Conservation (phyloP, 164 flowering plant genomes). For the Vitis cinerea region DNA sequence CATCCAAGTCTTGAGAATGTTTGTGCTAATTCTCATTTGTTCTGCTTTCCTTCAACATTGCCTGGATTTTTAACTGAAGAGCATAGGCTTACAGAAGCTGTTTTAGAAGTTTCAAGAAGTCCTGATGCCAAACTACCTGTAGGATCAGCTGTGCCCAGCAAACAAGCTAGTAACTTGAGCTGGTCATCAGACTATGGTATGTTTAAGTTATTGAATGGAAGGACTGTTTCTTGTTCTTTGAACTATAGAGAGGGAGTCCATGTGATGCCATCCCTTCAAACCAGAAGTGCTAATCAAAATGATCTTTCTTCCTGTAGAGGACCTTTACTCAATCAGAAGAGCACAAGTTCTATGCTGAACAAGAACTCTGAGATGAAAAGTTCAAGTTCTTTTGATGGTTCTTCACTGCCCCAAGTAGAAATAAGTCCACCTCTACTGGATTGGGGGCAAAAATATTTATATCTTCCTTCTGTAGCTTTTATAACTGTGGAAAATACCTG, state of each 20-base stretch:
- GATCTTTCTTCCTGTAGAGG: conserved; percentile 40
- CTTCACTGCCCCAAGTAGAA: conserved; percentile 45
- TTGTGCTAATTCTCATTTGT: conserved; percentile 37
- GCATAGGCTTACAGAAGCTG: conserved; percentile 12
- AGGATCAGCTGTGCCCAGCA: conserved; percentile 18
- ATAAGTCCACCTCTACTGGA: conserved; percentile 64
- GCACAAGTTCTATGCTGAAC: conserved; percentile 12
- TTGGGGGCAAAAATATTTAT: conserved; percentile 66
- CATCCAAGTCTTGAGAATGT: conserved; percentile 21
- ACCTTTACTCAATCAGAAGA: conserved; percentile 21
- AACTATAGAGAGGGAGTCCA: conserved; percentile 23
- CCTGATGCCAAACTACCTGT: conserved; percentile 21
- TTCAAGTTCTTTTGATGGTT: conserved; percentile 23
- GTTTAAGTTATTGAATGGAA: conserved; percentile 43
- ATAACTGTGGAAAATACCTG: conserved; percentile 58
- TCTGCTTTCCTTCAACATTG: conserved; percentile 72
- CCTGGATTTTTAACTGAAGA: conserved; percentile 31
- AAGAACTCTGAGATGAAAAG: conserved; percentile 27
- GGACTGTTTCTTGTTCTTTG: conserved; percentile 51
- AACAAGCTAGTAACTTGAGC: conserved; percentile 33
- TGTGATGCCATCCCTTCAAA: conserved; percentile 20
- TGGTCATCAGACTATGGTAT: conserved; percentile 35
- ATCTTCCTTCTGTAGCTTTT: conserved; percentile 56
- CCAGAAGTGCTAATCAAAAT: conserved; percentile 14
- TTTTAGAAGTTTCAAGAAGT: conserved; percentile 19